phyloP scores from a whole-genome alignment of 23 red algal genomes.

The Agarophyton chilense region DNA sequence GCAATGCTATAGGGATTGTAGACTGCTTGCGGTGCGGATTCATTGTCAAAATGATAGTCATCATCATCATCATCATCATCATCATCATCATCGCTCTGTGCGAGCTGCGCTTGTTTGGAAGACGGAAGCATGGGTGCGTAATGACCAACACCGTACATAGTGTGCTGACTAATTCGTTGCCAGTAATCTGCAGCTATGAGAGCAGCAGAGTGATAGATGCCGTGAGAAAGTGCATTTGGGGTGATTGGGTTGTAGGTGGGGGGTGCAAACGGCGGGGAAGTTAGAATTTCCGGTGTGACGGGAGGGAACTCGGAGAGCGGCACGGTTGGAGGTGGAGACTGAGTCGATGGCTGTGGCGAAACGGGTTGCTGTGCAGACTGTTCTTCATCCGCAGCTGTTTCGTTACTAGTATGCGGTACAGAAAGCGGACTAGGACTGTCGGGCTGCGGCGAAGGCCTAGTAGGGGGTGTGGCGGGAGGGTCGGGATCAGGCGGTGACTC shows the following conservation, averaged over 20 bases:
- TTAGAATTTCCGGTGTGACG: background rate
- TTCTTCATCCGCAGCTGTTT: background rate
- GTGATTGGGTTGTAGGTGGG: background rate
- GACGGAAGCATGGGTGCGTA: background rate
- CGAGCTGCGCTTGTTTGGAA: background rate
- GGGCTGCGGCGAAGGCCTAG: background rate
- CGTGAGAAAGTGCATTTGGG: background rate
- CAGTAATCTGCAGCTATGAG: conserved; percentile 8
- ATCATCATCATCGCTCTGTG: background rate
- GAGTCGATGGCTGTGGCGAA: background rate
- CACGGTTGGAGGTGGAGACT: background rate
- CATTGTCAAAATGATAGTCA: background rate
- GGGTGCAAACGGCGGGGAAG: background rate
- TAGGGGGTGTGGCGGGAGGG: background rate
- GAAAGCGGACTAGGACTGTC: background rate
- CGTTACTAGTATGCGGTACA: too few species aligned
- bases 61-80: conserved; percentile 6
- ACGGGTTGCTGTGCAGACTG: background rate
- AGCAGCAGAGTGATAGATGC: conserved; percentile 18
- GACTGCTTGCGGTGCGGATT: background rate
- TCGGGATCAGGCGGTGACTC: background rate
- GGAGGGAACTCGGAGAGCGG: background rate
- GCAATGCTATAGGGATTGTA: background rate
- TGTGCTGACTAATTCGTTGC: background rate
- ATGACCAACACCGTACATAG: background rate